A percentile compares a stretch with the other conserved stretches of the same genome.
Conservation (phyloP, 2,329 filamentous ascomycete species). For the Hortaea werneckii region DNA sequence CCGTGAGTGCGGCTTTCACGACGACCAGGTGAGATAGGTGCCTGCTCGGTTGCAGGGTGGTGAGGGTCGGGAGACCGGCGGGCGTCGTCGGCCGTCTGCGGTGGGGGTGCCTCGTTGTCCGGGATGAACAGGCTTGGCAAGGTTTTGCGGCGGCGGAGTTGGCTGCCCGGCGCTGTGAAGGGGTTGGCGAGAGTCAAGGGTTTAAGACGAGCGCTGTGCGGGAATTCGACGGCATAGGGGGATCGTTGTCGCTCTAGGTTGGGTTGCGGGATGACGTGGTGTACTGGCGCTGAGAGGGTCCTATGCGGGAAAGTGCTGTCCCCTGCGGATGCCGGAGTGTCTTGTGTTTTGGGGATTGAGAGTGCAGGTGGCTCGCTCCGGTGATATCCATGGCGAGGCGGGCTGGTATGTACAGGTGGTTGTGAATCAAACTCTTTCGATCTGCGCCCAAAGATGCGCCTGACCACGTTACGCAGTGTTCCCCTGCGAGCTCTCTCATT, state of each 20-base stretch:
- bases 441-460: constrained; percentile 27
- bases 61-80: too few relatives aligned
- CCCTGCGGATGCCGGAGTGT: not conserved
- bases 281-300: constrained; percentile 15
- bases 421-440: constrained; percentile 14
- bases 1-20: too few relatives aligned
- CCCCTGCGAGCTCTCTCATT: constrained; percentile 19
- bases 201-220: constrained; percentile 26
- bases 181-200: constrained; percentile 26
- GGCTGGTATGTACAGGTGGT: constrained; percentile 1
- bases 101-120: constrained; percentile 15
- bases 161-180: constrained; percentile 16
- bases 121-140: constrained; percentile 21
- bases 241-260: constrained; percentile 13
- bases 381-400: constrained; percentile 23
- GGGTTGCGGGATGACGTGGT: constrained; percentile 4
- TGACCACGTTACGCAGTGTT: constrained; percentile 26
- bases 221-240: constrained; percentile 28
- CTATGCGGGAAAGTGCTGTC: constrained; percentile 1
- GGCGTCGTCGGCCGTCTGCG: constrained; percentile 2
- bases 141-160: constrained; percentile 22
- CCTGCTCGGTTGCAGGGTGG: too few relatives aligned
- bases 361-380: constrained; percentile 19
- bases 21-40: too few relatives aligned
- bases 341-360: constrained; percentile 2